These are phyloP conservation scores for Yamadazyma takamatsuzukensis DNA, from an alignment of 805 yeast genomes.

Conservation along the genomic window DNA sequence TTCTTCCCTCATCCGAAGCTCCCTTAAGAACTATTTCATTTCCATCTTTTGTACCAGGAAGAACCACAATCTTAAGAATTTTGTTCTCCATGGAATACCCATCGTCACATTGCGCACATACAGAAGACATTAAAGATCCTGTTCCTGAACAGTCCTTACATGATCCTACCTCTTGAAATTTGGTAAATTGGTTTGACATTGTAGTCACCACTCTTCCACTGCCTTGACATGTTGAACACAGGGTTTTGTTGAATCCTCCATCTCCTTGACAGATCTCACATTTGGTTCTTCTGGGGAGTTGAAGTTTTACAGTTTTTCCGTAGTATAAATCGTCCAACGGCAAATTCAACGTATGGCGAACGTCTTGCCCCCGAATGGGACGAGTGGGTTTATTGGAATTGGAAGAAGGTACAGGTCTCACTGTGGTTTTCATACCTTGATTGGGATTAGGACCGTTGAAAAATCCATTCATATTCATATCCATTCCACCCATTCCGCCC, in stretches of 20 bases:
- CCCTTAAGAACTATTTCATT: slow-evolving; percentile 51
- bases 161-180: slow-evolving; percentile 29
- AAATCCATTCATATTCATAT: slow-evolving; percentile 10
- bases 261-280: slow-evolving; percentile 51
- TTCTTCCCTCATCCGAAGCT: slow-evolving; percentile 62
- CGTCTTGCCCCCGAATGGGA: slow-evolving; percentile 46
- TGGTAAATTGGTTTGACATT: slow-evolving; percentile 39
- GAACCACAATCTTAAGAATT: slow-evolving; percentile 49
- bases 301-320: slow-evolving; percentile 56
- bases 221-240: slow-evolving; percentile 42
- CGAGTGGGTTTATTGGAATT: slow-evolving; percentile 17
- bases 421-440: slow-evolving; percentile 13
- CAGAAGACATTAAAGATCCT: slow-evolving; percentile 28
- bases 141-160: slow-evolving; percentile 35
- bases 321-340: slow-evolving; percentile 52
- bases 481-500: slow-evolving; percentile 5
- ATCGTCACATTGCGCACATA: slow-evolving; percentile 24
- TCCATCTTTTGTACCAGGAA: slow-evolving; percentile 54
- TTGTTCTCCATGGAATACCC: slow-evolving; percentile 48
- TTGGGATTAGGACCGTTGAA: slow-evolving; percentile 1
- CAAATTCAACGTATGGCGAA: slow-evolving; percentile 52
- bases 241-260: slow-evolving; percentile 43
- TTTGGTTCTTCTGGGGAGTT: slow-evolving; percentile 45
- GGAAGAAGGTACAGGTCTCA: slow-evolving; percentile 19
- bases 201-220: slow-evolving; percentile 44